Base-by-base conservation (phyloP, 2,329 filamentous ascomycete species). In the Talaromyces rugulosus region DNA sequence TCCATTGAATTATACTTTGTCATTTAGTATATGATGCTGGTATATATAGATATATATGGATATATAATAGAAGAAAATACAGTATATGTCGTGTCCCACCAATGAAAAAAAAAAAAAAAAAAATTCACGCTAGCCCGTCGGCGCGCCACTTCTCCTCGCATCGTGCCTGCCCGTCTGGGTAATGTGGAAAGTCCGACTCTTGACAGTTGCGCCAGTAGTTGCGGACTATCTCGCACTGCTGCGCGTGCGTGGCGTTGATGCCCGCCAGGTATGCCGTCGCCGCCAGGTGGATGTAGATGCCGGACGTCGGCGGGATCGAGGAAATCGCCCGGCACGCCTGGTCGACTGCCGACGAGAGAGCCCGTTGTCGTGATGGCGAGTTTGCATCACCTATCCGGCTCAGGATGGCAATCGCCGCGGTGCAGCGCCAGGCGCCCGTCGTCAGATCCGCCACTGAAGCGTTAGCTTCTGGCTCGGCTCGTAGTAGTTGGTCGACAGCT, bases 211-310 rank as follows among this genome's bases (percentile, higher is more conserved):
- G 67, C 77, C 77, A 80, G 59, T 79, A 80, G 0, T 58, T 62
- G 6, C 75, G 68, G 14, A 80, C 67, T 2, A 71, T 64, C 4
- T 72, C 69, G 53, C 77, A 78, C 27, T 80, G 76, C 12, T 64
- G 60, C 0, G 30, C 34, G 0, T 68, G 70, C 5, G 65, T 73
- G 1, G 75, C 75, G 40, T 75, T 68, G 63, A 77, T 76, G 0
- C 72, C 76, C 0, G 74, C 72, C 3, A 80, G 61, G 54, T 75
- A 79, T 0, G 74, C 75, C 0, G 74, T 69, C 0, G 72, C 71
- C 1, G 75, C 77, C 64, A 80, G 66, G 60, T 79, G 76, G 34
- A 75, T 72, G 62, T 78, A 78, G 62, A 75, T 78, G 5, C 68
- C 69, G 0, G 76, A 80, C 0, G 68, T 69, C 1, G 72, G 62